Evolutionary conservation across 2,329 filamentous ascomycete genomes (phyloP).

Genomic region (Cordyceps cicadae): DNA sequence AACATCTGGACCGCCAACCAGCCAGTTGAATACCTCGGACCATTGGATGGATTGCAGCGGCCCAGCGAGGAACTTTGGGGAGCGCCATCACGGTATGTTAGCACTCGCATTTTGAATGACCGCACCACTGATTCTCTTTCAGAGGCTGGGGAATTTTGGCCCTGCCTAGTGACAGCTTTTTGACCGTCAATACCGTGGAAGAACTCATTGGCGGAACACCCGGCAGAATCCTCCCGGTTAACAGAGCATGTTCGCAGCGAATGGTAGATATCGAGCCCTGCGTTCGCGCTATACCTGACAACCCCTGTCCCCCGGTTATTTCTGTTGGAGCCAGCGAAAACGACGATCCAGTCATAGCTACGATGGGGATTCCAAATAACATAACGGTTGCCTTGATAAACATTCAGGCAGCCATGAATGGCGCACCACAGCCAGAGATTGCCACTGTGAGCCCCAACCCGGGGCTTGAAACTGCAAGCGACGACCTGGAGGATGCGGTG

Average conservation of each 20-base stretch:
- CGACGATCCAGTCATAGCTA: too few relatives aligned
- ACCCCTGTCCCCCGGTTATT: slow-evolving; percentile 19
- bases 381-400: too few relatives aligned
- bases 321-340: background rate
- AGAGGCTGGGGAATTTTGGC: slow-evolving; percentile 44
- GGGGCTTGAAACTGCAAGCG: background rate
- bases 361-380: too few relatives aligned
- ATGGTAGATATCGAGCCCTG: slow-evolving; percentile 22
- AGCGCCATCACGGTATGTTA: slow-evolving; percentile 20
- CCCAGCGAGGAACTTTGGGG: slow-evolving; percentile 25
- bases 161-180: slow-evolving; percentile 36
- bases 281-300: slow-evolving; percentile 18
- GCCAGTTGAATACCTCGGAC: slow-evolving; percentile 21
- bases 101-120: background rate
- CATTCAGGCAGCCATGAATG: background rate
- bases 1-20: slow-evolving; percentile 40
- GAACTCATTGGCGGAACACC: slow-evolving; percentile 26
- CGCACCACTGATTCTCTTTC: slow-evolving; percentile 3
- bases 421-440: background rate
- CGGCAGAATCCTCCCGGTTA: slow-evolving; percentile 12
- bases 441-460: background rate
- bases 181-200: slow-evolving; percentile 25
- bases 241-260: slow-evolving; percentile 9
- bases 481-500: slow-evolving; percentile 8
- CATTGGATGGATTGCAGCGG: slow-evolving; percentile 13